These are phyloP conservation scores for Talaromyces atroroseus DNA, from an alignment of 2,329 filamentous ascomycete genomes.

Conservation along the genomic window DNA sequence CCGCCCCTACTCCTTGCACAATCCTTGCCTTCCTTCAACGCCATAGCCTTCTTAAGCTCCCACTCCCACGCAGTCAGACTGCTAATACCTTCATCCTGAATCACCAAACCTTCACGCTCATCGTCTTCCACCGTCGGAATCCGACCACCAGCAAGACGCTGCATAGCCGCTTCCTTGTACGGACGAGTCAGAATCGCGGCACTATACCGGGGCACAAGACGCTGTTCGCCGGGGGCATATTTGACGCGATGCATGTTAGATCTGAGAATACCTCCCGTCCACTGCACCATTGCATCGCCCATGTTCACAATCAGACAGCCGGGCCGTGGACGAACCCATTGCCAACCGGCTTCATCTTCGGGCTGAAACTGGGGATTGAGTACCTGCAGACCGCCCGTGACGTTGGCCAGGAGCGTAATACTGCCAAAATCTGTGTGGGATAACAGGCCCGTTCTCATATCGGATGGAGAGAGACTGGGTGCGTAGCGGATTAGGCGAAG, in stretches of 20 bases:
- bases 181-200: slow-evolving; percentile 19
- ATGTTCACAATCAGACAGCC: slow-evolving; percentile 41
- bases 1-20: slow-evolving; percentile 5
- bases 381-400: slow-evolving; percentile 34
- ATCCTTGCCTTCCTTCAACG: slow-evolving; percentile 2
- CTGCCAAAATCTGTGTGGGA: slow-evolving; percentile 35
- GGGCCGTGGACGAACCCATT: slow-evolving; percentile 18
- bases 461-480: slow-evolving; percentile 18
- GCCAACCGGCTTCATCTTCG: slow-evolving; percentile 16
- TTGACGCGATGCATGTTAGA: slow-evolving; percentile 24
- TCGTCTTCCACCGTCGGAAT: slow-evolving; percentile 14
- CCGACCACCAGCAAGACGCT: slow-evolving; percentile 10
- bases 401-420: slow-evolving; percentile 33
- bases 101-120: neutral
- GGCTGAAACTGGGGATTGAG: slow-evolving; percentile 19
- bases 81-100: neutral
- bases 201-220: slow-evolving; percentile 13
- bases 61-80: slow-evolving; percentile 4
- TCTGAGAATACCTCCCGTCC: slow-evolving; percentile 36
- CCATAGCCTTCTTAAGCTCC: slow-evolving; percentile 8
- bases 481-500: slow-evolving; percentile 12
- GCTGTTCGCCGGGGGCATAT: slow-evolving; percentile 19
- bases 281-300: slow-evolving; percentile 45
- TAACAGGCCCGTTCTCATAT: slow-evolving; percentile 22
- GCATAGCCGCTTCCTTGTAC: slow-evolving; percentile 14